These are phyloP conservation scores for Plectosphaerella plurivora DNA, from an alignment of 2,329 filamentous ascomycete species.

Conservation along the genomic window DNA sequence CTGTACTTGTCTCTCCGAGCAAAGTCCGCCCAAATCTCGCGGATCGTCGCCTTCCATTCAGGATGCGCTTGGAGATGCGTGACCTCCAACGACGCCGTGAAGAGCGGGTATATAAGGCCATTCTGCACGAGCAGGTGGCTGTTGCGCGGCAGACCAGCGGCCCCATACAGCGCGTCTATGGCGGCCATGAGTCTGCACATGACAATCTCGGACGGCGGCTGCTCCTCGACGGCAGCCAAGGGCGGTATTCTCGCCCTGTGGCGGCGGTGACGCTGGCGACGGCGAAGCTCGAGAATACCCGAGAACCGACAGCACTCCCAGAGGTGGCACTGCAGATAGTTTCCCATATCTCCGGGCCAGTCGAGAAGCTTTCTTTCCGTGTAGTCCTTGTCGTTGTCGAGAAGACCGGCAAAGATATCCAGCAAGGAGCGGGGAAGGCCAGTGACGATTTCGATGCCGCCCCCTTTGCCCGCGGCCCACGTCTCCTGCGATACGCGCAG, in stretches of 20 bases:
- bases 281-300: slow-evolving; percentile 16
- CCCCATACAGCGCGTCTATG: slow-evolving; percentile 16
- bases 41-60: slow-evolving; percentile 11
- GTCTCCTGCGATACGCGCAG: slow-evolving; percentile 8
- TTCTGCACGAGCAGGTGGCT: slow-evolving; percentile 16
- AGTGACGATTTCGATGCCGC: slow-evolving; percentile 21
- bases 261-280: not conserved
- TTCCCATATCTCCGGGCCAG: slow-evolving; percentile 19
- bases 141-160: slow-evolving; percentile 10
- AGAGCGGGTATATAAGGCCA: slow-evolving; percentile 19
- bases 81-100: slow-evolving; percentile 19
- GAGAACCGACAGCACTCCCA: slow-evolving; percentile 22
- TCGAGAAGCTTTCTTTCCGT: slow-evolving; percentile 12
- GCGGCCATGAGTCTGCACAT: slow-evolving; percentile 17
- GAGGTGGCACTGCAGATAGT: slow-evolving; percentile 19
- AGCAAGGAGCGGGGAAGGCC: slow-evolving; percentile 19
- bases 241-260: not conserved
- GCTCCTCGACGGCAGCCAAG: not conserved
- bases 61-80: slow-evolving; percentile 9
- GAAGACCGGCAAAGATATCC: slow-evolving; percentile 17
- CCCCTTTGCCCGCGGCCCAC: slow-evolving; percentile 5
- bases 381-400: slow-evolving; percentile 1
- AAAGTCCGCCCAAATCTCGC: slow-evolving; percentile 4
- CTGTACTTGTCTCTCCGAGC: slow-evolving; percentile 4
- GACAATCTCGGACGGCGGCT: slow-evolving; percentile 13